A percentile compares a stretch with the other conserved stretches of the same genome.
Conservation (phyloP, 73 alveolate genomes). For the Paramecium primaurelia region DNA sequence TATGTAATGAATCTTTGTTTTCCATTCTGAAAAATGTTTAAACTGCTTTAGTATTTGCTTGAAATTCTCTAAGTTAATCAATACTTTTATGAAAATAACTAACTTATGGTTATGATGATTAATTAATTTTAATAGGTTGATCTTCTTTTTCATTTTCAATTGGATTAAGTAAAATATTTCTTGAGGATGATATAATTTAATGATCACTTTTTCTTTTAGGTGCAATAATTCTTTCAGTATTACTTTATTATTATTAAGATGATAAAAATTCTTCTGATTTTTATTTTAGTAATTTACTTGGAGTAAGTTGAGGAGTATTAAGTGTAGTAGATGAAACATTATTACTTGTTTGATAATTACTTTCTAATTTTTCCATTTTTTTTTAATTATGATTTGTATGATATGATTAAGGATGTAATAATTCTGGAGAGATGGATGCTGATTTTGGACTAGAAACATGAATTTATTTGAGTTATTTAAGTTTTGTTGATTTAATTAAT, state of each 20-base stretch:
- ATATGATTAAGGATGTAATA: not conserved
- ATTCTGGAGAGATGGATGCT: not conserved
- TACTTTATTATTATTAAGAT: not conserved
- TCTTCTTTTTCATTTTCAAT: not conserved
- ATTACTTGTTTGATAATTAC: not conserved
- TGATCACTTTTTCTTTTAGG: not conserved
- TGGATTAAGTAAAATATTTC: not conserved
- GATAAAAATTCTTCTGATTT: not conserved
- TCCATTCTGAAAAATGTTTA: not conserved
- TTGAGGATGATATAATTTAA: not conserved
- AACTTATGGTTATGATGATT: not conserved
- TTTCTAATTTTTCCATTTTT: not conserved
- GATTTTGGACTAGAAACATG: not conserved
- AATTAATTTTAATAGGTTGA: not conserved
- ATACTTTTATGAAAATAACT: not conserved
- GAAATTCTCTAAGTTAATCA: not conserved
- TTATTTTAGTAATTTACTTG: not conserved
- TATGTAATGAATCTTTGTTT: not conserved
- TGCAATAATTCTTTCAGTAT: not conserved
- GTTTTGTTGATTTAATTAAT: not conserved
- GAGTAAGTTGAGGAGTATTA: not conserved
- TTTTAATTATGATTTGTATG: not conserved
- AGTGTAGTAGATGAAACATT: not conserved
- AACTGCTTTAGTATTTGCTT: conserved; percentile 1
- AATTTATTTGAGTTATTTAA: not conserved